These are phyloP conservation scores for Tripidium arundinaceum DNA, from an alignment of 202 grass and related monocot genomes.

Conservation along the genomic window DNA sequence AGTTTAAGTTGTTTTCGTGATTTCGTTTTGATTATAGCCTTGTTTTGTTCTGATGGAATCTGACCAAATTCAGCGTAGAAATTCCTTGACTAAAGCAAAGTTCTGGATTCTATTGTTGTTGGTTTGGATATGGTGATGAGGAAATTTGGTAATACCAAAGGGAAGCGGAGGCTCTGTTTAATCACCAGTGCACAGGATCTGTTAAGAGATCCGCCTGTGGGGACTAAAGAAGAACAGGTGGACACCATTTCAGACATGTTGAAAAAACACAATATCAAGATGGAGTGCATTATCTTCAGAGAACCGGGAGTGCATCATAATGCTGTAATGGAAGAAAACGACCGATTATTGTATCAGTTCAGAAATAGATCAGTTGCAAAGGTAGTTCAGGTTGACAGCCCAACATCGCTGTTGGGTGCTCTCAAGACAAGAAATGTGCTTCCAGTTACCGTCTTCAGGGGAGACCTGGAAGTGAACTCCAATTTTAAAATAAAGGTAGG, in stretches of 20 bases:
- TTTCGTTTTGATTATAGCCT: not conserved
- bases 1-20: not conserved
- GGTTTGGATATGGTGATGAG: conserved; percentile 94
- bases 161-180: conserved; percentile 63
- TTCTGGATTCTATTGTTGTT: conserved; percentile 95
- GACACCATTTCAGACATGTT: conserved; percentile 76
- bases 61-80: conserved; percentile 11
- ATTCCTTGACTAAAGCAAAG: conserved; percentile 75
- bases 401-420: conserved; percentile 76
- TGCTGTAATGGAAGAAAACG: conserved; percentile 68
- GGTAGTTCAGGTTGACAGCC: conserved; percentile 66
- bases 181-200: conserved; percentile 72
- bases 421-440: conserved; percentile 77
- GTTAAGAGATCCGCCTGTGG: conserved; percentile 74
- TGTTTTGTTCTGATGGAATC: not conserved
- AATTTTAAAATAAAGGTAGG: conserved; percentile 89
- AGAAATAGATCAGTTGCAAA: conserved; percentile 59
- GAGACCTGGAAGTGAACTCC: conserved; percentile 80
- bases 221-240: conserved; percentile 85
- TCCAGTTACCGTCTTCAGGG: conserved; percentile 92
- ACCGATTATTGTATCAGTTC: conserved; percentile 61
- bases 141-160: conserved; percentile 67
- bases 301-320: conserved; percentile 36
- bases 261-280: conserved; percentile 70
- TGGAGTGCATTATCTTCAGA: conserved; percentile 74